These are phyloP conservation scores for Tilletia horrida DNA, from an alignment of 1,284 basidiomycete genomes.

Conservation along the genomic window DNA sequence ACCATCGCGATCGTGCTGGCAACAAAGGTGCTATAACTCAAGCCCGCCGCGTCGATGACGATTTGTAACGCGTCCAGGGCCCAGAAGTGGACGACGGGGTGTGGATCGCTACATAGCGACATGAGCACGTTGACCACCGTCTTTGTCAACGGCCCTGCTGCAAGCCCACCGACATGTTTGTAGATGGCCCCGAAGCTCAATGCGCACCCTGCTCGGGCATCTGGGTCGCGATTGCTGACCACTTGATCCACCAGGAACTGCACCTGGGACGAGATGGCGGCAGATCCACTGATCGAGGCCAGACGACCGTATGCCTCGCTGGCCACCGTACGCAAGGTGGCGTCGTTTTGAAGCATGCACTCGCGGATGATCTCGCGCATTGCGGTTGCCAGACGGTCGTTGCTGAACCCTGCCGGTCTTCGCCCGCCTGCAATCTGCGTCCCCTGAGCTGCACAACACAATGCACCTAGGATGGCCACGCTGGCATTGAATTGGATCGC, in stretches of 20 bases:
- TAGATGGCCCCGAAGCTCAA: slow-evolving; percentile 92
- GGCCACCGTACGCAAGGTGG: slow-evolving; percentile 71
- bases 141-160: slow-evolving; percentile 88
- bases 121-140: slow-evolving; percentile 93
- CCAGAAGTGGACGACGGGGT: slow-evolving; percentile 93
- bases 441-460: slow-evolving; percentile 58
- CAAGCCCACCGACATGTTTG: slow-evolving; percentile 83
- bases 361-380: slow-evolving; percentile 79
- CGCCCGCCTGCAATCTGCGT: slow-evolving; percentile 28
- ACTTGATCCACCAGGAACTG: slow-evolving; percentile 91
- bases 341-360: slow-evolving; percentile 75
- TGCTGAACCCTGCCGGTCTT: slow-evolving; percentile 47
- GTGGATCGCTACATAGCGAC: slow-evolving; percentile 91
- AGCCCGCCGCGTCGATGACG: slow-evolving; percentile 85
- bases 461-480: slow-evolving; percentile 73
- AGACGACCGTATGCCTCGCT: slow-evolving; percentile 87
- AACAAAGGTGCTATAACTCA: slow-evolving; percentile 86
- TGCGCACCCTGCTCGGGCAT: slow-evolving; percentile 88
- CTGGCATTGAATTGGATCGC: slow-evolving; percentile 80
- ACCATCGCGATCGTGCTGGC: slow-evolving; percentile 84
- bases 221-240: slow-evolving; percentile 91
- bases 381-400: slow-evolving; percentile 68
- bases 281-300: slow-evolving; percentile 76
- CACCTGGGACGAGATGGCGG: slow-evolving; percentile 80
- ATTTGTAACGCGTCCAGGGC: slow-evolving; percentile 78